Evolutionary conservation across 2,329 filamentous ascomycete species (phyloP), one percentile per base, ranked within the genome.

Genomic region (Phoma sp.): DNA sequence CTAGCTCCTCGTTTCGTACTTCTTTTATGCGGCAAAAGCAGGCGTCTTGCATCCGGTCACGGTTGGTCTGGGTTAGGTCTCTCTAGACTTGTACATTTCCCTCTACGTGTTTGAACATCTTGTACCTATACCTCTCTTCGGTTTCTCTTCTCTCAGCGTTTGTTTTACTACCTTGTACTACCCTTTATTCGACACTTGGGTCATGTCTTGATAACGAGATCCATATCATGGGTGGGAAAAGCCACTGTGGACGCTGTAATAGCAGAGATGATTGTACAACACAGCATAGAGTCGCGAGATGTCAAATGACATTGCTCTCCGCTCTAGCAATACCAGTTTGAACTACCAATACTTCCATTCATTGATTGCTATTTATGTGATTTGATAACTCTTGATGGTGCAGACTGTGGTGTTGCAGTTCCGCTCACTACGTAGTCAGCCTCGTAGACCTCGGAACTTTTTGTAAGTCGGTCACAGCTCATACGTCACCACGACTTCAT

Each of bases 1-100:
- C 42, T 49, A 50, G 56, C 30, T 57, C 46, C 56, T 53, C 42
- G 47, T 59, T 60, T 64, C 56, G 56, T 66, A 62, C 52, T 67
- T 62, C 50, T 60, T 47, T 59, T 57, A 55, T 66, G 55, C 59
- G 59, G 56, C 66, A 70, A 72, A 75, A 75, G 66, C 67, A 68
- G 72, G 69, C 69, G 68, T 73, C 65, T 72, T 74, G 71, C 71
- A 74, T 74, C 62, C 59, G 62, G 65, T 67, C 62, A 60, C 53
- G 60, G 52, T 60, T 53, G 61, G 61, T 61, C 58, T 59, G 61
- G 64, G 57, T 67, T 60, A 60, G 63, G 62, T 67, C 54, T 52
- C 42, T 65, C 60, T 72, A 74, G 70, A 72, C 64, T 65, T 73
- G 64, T 71, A 65, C 49, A 67, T 66, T 65, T 66, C 53, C 59